These are phyloP conservation scores for Penicillium nordicum DNA, from an alignment of 2,329 filamentous ascomycete species.

Conservation along the genomic window DNA sequence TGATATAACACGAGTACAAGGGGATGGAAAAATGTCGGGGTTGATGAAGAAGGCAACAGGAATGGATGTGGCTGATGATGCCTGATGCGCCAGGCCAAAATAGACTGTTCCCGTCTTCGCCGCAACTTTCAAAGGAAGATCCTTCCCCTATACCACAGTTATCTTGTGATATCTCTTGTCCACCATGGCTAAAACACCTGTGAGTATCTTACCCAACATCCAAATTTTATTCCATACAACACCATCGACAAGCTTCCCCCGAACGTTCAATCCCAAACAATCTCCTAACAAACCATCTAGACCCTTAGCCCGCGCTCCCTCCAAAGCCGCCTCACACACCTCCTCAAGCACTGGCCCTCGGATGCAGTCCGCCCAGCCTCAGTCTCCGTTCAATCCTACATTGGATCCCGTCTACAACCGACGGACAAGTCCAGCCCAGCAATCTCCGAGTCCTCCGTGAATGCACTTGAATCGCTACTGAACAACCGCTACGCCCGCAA, in stretches of 20 bases:
- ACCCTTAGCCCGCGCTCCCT: conserved; percentile 29
- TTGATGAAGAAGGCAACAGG: conserved; percentile 21
- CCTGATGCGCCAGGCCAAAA: conserved; percentile 18
- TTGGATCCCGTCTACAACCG: conserved; percentile 32
- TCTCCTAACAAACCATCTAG: conserved; percentile 9
- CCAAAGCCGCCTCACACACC: conserved; percentile 38
- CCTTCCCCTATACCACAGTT: background rate
- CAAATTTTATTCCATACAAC: background rate
- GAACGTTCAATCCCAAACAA: background rate
- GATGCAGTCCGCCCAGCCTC: conserved; percentile 45
- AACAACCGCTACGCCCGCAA: conserved; percentile 55
- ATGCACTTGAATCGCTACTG: conserved; percentile 59
- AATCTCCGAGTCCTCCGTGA: conserved; percentile 44
- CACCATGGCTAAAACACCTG: conserved; percentile 28
- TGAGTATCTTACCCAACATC: conserved; percentile 1
- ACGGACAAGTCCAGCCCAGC: conserved; percentile 16
- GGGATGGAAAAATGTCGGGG: conserved; percentile 21
- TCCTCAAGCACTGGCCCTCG: conserved; percentile 45
- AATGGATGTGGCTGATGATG: conserved; percentile 18
- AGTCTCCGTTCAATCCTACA: conserved; percentile 45
- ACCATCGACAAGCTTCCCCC: background rate
- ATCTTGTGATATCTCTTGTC: background rate
- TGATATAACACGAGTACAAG: conserved; percentile 17
- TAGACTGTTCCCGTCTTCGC: conserved; percentile 8
- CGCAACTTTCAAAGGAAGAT: background rate